Evolutionary conservation across 2,329 filamentous ascomycete genomes (phyloP).

Genomic region (Gaeumannomyces sp.): DNA sequence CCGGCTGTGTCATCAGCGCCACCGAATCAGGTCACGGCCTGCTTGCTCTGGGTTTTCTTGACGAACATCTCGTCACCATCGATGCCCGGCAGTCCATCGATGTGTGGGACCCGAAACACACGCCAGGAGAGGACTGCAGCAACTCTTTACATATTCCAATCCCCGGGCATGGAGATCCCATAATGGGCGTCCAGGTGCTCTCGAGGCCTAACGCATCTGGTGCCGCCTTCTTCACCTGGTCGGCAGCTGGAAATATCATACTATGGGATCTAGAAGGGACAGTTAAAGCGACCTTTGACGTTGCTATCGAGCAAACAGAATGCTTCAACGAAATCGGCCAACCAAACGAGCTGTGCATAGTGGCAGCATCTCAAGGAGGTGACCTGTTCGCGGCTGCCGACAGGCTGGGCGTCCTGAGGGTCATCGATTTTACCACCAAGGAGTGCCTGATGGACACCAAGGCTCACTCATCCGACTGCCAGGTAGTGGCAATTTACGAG

Average conservation of each 20-base stretch:
- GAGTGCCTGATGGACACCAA: constrained; percentile 65
- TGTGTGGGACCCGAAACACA: constrained; percentile 47
- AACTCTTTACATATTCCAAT: constrained; percentile 43
- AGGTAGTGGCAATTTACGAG: constrained; percentile 69
- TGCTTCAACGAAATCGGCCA: constrained; percentile 44
- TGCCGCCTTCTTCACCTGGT: constrained; percentile 85
- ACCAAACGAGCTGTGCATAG: constrained; percentile 53
- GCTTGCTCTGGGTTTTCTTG: constrained; percentile 63
- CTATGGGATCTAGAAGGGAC: constrained; percentile 76
- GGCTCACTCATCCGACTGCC: constrained; percentile 81
- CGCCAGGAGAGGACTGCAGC: constrained; percentile 24
- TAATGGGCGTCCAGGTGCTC: constrained; percentile 69
- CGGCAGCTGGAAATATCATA: constrained; percentile 68
- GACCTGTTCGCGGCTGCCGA: constrained; percentile 76
- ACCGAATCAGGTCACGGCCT: constrained; percentile 39
- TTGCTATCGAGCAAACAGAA: constrained; percentile 61
- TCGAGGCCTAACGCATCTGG: constrained; percentile 50
- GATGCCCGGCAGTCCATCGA: constrained; percentile 72
- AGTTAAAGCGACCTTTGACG: constrained; percentile 55
- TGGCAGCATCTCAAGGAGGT: constrained; percentile 54
- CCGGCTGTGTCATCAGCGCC: constrained; percentile 32
- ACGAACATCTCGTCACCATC: constrained; percentile 64
- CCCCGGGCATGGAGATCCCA: constrained; percentile 56
- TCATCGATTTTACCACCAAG: constrained; percentile 58
- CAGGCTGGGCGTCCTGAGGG: constrained; percentile 72